phyloP scores from a whole-genome alignment of 768 basidiomycete genomes.

The Tricholoma saponaceum region DNA sequence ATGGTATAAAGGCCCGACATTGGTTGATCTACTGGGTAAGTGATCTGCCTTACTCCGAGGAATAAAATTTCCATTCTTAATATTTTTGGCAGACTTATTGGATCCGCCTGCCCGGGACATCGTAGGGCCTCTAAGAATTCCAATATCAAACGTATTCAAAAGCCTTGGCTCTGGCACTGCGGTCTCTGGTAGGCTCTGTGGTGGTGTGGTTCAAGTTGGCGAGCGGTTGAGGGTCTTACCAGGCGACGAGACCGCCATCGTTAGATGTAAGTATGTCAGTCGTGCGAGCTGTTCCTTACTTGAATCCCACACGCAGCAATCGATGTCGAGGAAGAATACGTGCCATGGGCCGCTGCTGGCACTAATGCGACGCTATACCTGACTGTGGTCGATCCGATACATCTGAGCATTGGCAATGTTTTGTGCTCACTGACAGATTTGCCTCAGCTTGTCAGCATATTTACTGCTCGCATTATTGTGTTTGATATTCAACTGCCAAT shows the following conservation, averaged over 20 bases:
- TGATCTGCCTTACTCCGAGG: neutral
- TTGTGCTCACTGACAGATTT: conserved; percentile 71
- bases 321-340: conserved; percentile 71
- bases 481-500: conserved; percentile 93
- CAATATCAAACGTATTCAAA: conserved; percentile 94
- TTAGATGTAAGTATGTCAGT: conserved; percentile 49
- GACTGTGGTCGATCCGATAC: conserved; percentile 78
- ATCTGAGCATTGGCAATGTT: conserved; percentile 85
- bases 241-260: conserved; percentile 84
- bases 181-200: conserved; percentile 79
- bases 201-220: conserved; percentile 89
- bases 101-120: conserved; percentile 82
- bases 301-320: conserved; percentile 52
- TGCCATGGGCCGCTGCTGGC: conserved; percentile 88
- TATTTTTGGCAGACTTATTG: conserved; percentile 53
- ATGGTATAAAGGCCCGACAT: conserved; percentile 87
- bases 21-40: conserved; percentile 80
- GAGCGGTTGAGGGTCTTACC: conserved; percentile 85
- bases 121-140: conserved; percentile 73
- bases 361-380: conserved; percentile 85
- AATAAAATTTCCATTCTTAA: neutral
- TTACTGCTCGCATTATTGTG: conserved; percentile 86
- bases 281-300: neutral
- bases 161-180: conserved; percentile 75
- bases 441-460: conserved; percentile 72